A percentile compares a stretch with the other conserved stretches of the same genome.
phyloP scores from a whole-genome alignment of 768 basidiomycete genomes.

The Lactarius pseudohatsudake region DNA sequence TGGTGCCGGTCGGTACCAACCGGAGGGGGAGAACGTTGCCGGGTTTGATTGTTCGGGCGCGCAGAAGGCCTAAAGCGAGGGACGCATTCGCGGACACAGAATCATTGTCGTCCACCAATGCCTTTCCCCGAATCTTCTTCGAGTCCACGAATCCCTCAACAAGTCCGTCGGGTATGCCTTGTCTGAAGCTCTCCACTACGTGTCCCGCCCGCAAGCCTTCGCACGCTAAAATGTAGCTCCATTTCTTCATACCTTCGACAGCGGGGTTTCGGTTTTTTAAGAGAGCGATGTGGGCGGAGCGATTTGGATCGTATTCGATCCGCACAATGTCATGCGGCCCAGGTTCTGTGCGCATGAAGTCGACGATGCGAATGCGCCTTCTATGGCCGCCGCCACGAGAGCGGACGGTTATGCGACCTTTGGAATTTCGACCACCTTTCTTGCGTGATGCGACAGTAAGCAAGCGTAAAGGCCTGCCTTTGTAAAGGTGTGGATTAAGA shows the following conservation, averaged over 20 bases:
- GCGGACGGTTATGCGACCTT: conserved; percentile 85
- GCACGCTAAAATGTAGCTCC: conserved; percentile 91
- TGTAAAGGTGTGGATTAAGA: conserved; percentile 76
- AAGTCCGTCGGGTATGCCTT: conserved; percentile 76
- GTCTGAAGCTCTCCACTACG: conserved; percentile 79
- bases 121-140: conserved; percentile 32
- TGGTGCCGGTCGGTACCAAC: conserved; percentile 88
- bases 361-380: conserved; percentile 80
- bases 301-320: conserved; percentile 95
- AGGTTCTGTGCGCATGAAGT: conserved; percentile 75
- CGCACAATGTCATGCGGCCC: conserved; percentile 89
- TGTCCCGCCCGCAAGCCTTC: conserved; percentile 89
- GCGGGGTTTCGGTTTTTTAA: conserved; percentile 59
- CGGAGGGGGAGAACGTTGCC: conserved; percentile 93
- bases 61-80: conserved; percentile 81
- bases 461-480: conserved; percentile 78
- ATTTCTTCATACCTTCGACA: conserved; percentile 55
- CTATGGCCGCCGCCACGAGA: conserved; percentile 90
- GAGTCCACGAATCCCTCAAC: conserved; percentile 47
- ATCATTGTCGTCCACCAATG: conserved; percentile 29
- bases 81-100: conserved; percentile 48
- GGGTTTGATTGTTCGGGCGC: conserved; percentile 77
- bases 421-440: conserved; percentile 82
- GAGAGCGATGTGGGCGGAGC: conserved; percentile 93
- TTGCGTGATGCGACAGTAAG: conserved; percentile 82